phyloP scores from a whole-genome alignment of 495 filamentous ascomycete species.

The Penicillium arizonense region DNA sequence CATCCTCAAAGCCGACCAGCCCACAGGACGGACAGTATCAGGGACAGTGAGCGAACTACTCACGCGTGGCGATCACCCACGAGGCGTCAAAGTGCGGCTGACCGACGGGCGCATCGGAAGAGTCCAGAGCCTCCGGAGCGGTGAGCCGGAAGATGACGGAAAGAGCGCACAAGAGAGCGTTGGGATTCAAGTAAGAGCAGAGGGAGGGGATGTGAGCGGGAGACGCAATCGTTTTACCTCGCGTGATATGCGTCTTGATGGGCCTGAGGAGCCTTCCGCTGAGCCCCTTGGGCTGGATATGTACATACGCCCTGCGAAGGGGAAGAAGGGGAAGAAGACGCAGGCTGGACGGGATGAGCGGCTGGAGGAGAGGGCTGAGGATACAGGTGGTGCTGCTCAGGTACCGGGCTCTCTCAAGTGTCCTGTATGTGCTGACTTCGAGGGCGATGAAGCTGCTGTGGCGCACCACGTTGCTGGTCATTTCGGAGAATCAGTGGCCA shows the following conservation, averaged over 20 bases:
- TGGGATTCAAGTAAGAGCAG: neutral
- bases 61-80: constrained; percentile 68
- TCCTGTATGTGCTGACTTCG: constrained; percentile 25
- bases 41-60: constrained; percentile 61
- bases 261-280: constrained; percentile 7
- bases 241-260: constrained; percentile 6
- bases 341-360: neutral
- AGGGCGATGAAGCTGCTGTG: constrained; percentile 28
- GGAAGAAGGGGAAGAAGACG: constrained; percentile 8
- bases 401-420: constrained; percentile 4
- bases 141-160: neutral
- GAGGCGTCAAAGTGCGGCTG: constrained; percentile 73
- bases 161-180: neutral
- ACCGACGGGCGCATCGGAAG: constrained; percentile 65
- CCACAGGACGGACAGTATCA: constrained; percentile 62
- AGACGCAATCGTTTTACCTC: constrained; percentile 7
- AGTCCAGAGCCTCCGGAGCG: constrained; percentile 47
- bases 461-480: constrained; percentile 30
- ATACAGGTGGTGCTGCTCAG: neutral
- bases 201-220: constrained; percentile 4
- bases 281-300: constrained; percentile 9
- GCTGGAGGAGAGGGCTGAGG: neutral
- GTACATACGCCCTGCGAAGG: constrained; percentile 10
- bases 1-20: constrained; percentile 68
- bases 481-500: constrained; percentile 19